Base-by-base conservation (phyloP, 805 yeast species). In the Schwanniomyces vanrijiae region DNA sequence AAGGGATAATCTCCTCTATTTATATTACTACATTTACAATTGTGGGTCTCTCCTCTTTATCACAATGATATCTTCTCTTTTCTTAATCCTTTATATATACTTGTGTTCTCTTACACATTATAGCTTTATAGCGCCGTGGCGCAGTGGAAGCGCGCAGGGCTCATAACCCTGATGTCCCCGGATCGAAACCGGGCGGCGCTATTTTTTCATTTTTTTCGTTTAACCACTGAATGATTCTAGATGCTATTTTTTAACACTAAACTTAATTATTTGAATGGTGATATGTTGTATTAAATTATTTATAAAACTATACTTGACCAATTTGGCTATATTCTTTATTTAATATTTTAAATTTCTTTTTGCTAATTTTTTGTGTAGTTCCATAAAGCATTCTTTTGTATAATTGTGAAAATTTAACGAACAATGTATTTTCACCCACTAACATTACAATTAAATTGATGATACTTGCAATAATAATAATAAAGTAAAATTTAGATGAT, bases 141-240 rank as follows among this genome's bases (percentile, higher is more conserved):
- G 94, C 92, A 87, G 94, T 84, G 94, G 95, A 86, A 87, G 92
- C 94, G 94, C 92, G 92, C 92, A 85, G 94, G 94, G 95, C 95
- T 87, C 95, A 87, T 87, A 87, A 87, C 95, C 92, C 94, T 86
- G 92, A 87, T 84, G 92, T 86, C 95, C 90, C 81, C 75, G 90
- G 95, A 87, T 87, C 94, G 94, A 87, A 86, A 87, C 94, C 88
- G 74, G 81, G 89, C 89, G 86, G 86, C 89, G 94, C 94, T 86
- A 86, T 33, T 13, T 26, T 7, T 7, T 56, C 73, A 44, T 46
- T 55, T 51, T 48, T 47, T 3, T 10, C 10, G 25, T 22, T n/a
- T n/a, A n/a, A n/a, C n/a, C n/a, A n/a, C n/a, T n/a, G n/a, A n/a
- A n/a, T n/a, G n/a, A n/a, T 22, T 22, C 26, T 24, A 5, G 9